These are phyloP conservation scores for Pyrenophora seminiperda DNA, from an alignment of 2,329 filamentous ascomycete species.

Conservation along the genomic window DNA sequence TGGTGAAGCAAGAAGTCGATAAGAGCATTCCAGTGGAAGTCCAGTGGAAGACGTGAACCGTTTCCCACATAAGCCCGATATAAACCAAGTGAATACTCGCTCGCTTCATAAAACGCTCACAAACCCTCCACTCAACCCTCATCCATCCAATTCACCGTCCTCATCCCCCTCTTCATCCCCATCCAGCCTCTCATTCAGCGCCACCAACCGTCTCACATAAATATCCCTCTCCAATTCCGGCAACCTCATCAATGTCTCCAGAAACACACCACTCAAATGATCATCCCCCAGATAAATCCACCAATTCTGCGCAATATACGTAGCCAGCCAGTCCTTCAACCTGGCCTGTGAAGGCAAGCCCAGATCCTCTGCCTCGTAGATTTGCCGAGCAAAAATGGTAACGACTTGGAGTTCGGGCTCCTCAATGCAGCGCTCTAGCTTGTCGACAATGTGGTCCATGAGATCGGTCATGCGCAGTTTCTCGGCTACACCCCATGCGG, in stretches of 20 bases:
- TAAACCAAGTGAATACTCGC: background rate
- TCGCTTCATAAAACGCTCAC: background rate
- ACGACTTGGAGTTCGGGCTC: slow-evolving; percentile 14
- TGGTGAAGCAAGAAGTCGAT: background rate
- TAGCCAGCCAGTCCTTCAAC: slow-evolving; percentile 24
- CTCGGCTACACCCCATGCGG: slow-evolving; percentile 31
- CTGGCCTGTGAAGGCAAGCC: background rate
- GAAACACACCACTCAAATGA: slow-evolving; percentile 11
- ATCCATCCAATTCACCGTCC: background rate
- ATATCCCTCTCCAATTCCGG: slow-evolving; percentile 28
- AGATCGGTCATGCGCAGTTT: slow-evolving; percentile 33
- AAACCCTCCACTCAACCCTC: background rate
- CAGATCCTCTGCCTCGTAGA: slow-evolving; percentile 17
- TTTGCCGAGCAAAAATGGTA: slow-evolving; percentile 18
- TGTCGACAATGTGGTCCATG: slow-evolving; percentile 31
- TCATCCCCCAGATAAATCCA: slow-evolving; percentile 20
- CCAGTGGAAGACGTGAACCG: no score
- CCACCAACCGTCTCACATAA: background rate
- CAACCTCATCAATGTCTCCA: slow-evolving; percentile 12
- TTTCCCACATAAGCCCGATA: no score
- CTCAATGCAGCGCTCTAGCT: slow-evolving; percentile 15
- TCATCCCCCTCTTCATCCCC: background rate
- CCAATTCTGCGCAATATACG: slow-evolving; percentile 29
- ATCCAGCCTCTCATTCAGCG: background rate
- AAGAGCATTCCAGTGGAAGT: no score